Percentiles rank a stretch among this genome's conserved stretches.
phyloP scores from a whole-genome alignment of 169 alveolate species.

The Toxoplasma gondii region DNA sequence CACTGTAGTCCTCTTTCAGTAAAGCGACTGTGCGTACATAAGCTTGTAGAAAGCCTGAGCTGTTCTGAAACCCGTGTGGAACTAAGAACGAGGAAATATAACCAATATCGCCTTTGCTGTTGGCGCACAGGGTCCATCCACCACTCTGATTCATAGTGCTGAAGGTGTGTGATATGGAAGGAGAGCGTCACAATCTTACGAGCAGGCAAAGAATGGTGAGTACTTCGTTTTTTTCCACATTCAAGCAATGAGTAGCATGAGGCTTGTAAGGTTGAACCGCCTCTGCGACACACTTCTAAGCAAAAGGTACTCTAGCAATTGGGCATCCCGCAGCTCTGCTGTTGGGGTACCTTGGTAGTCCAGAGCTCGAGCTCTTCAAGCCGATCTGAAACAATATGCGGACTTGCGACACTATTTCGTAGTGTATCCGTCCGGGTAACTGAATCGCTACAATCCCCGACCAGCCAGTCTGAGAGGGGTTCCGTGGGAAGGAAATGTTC shows the following conservation, averaged over 20 bases:
- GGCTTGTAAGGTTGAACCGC: neutral
- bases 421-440: neutral
- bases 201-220: neutral
- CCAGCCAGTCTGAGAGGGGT: neutral
- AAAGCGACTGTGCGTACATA: conserved; percentile 1
- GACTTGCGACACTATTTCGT: neutral
- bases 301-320: neutral
- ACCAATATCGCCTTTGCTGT: neutral
- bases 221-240: neutral
- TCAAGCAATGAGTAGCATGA: neutral
- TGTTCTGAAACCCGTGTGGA: neutral
- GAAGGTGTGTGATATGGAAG: neutral
- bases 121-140: conserved; percentile 12
- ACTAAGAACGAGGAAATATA: neutral
- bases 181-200: neutral
- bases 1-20: neutral
- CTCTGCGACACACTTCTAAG: neutral
- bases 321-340: neutral
- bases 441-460: neutral
- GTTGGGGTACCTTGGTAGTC: neutral
- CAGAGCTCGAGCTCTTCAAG: conserved; percentile 11
- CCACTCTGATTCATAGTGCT: neutral
- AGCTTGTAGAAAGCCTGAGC: neutral
- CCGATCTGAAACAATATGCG: neutral
- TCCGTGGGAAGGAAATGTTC: neutral